Evolutionary conservation across 176 grass and related monocot species (phyloP).

Genomic region (Leersia perrieri): DNA sequence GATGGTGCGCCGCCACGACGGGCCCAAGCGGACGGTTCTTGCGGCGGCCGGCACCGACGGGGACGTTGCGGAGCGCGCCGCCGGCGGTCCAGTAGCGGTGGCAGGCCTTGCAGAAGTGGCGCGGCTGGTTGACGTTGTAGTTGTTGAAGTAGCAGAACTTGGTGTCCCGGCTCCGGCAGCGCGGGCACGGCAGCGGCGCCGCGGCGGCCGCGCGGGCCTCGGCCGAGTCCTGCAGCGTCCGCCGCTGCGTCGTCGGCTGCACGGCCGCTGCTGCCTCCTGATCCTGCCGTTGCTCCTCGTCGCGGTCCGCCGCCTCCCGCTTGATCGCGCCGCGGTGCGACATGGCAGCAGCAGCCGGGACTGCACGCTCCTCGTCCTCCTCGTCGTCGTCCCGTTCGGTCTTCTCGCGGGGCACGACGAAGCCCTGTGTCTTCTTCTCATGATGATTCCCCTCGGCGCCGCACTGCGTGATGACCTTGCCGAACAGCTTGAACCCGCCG

Average conservation of each 20-base stretch:
- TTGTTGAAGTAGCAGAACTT: conserved; percentile 91
- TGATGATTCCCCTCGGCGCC: background rate
- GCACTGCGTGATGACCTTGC: conserved; percentile 60
- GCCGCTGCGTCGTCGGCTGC: background rate
- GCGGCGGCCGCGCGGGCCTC: conserved; percentile 47
- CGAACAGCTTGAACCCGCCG: conserved; percentile 61
- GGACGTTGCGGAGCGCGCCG: conserved; percentile 82
- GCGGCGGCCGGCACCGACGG: conserved; percentile 63
- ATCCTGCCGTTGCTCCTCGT: background rate
- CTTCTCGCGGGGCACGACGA: conserved; percentile 3
- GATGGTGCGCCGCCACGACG: background rate
- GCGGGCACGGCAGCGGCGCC: conserved; percentile 57
- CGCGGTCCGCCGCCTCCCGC: conserved; percentile 26
- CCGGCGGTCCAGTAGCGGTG: conserved; percentile 93
- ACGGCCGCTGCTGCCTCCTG: background rate
- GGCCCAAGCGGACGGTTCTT: conserved; percentile 48
- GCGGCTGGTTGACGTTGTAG: conserved; percentile 74
- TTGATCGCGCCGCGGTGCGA: conserved; percentile 18
- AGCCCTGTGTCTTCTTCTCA: background rate
- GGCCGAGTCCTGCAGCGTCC: conserved; percentile 26
- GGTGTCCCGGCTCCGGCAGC: conserved; percentile 66
- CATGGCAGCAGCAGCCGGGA: background rate
- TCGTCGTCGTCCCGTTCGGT: conserved; percentile 15
- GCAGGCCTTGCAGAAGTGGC: conserved; percentile 89
- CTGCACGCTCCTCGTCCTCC: background rate